These are phyloP conservation scores for Tetrahymena malaccensis DNA, from an alignment of 73 alveolate species.

Conservation along the genomic window DNA sequence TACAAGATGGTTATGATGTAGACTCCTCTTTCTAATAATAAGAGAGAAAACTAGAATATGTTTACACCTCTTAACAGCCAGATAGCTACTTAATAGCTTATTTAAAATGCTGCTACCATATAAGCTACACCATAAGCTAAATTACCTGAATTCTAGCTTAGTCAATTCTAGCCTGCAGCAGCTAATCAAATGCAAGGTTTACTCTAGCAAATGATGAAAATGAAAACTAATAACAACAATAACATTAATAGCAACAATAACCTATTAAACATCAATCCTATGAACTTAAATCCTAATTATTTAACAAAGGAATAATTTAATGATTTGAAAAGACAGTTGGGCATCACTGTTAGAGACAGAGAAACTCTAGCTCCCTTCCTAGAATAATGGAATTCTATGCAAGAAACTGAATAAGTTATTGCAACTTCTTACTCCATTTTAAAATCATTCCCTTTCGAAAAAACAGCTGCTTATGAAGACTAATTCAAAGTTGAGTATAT, in stretches of 20 bases:
- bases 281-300: neutral
- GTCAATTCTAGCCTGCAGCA: neutral
- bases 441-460: neutral
- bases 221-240: neutral
- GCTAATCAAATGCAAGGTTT: neutral
- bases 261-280: neutral
- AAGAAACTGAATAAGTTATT: neutral
- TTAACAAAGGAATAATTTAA: neutral
- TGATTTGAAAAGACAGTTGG: neutral
- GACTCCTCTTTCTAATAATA: neutral
- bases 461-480: neutral
- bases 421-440: neutral
- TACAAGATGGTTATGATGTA: neutral
- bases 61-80: neutral
- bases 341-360: neutral
- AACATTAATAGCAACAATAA: neutral
- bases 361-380: constrained; percentile 1
- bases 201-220: neutral
- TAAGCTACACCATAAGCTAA: neutral
- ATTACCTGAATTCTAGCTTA: neutral
- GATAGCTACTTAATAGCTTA: neutral
- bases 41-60: neutral
- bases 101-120: neutral
- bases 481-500: neutral
- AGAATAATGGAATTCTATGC: neutral